Conservation (phyloP, 2,329 filamentous ascomycete species). For the Pseudopyrenochaeta lycopersici region DNA sequence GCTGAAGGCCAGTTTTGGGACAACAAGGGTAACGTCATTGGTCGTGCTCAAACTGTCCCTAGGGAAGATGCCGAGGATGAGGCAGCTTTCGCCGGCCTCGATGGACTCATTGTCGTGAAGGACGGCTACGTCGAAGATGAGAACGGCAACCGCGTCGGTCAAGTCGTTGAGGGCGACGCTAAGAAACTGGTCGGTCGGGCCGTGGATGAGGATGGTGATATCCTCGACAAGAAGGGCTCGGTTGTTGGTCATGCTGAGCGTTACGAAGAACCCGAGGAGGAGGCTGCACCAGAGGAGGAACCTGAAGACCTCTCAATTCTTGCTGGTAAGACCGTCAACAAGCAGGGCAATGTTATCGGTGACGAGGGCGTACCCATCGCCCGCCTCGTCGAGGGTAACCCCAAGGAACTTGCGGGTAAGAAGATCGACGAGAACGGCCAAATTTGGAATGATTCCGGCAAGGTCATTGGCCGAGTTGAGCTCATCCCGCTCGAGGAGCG, state of each 20-base stretch:
- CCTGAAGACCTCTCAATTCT: constrained; percentile 57
- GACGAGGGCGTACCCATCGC: constrained; percentile 64
- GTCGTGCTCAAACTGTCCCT: constrained; percentile 58
- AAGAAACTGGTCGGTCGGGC: constrained; percentile 61
- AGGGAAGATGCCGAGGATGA: constrained; percentile 59
- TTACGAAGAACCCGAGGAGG: constrained; percentile 72
- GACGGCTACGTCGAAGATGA: constrained; percentile 60
- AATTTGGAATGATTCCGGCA: constrained; percentile 76
- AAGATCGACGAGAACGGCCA: constrained; percentile 77
- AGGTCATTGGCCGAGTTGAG: constrained; percentile 73
- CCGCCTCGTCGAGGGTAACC: constrained; percentile 72
- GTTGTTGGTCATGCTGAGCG: constrained; percentile 62
- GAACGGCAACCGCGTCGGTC: constrained; percentile 60
- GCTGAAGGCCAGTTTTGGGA: constrained; percentile 63
- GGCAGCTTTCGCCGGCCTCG: constrained; percentile 59
- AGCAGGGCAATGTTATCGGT: constrained; percentile 60
- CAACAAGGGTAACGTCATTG: constrained; percentile 62
- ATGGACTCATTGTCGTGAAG: constrained; percentile 60
- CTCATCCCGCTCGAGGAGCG: constrained; percentile 73
- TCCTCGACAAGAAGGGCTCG: constrained; percentile 63
- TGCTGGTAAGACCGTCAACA: constrained; percentile 59
- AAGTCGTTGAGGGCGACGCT: constrained; percentile 59
- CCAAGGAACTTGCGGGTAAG: constrained; percentile 70
- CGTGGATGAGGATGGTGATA: constrained; percentile 63
- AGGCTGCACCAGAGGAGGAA: constrained; percentile 53